A percentile compares a stretch with the other conserved stretches of the same genome.
These are phyloP conservation scores for Aspergillus cavernicola DNA, from an alignment of 495 filamentous ascomycete species.

Conservation along the genomic window DNA sequence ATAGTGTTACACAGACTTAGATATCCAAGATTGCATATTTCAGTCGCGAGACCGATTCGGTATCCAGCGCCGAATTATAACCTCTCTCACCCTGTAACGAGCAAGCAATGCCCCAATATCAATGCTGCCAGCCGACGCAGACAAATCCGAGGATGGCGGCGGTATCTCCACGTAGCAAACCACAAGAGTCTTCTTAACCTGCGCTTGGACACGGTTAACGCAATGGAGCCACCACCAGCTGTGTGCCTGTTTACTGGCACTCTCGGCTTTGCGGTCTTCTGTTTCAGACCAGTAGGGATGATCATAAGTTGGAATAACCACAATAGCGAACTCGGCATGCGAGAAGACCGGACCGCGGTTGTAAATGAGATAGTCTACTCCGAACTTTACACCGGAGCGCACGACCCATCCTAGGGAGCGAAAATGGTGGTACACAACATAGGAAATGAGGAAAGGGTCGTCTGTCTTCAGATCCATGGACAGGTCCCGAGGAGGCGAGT, in stretches of 20 bases:
- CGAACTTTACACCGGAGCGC: slow-evolving; percentile 90
- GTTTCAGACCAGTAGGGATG: slow-evolving; percentile 67
- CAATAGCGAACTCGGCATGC: slow-evolving; percentile 87
- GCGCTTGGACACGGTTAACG: slow-evolving; percentile 83
- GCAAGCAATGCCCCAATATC: slow-evolving; percentile 62
- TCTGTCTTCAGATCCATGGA: slow-evolving; percentile 51
- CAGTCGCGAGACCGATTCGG: slow-evolving; percentile 73
- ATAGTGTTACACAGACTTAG: too few relatives aligned
- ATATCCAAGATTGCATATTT: slow-evolving; percentile 5
- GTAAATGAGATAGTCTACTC: slow-evolving; percentile 89
- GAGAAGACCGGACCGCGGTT: slow-evolving; percentile 90
- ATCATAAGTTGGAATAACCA: slow-evolving; percentile 78
- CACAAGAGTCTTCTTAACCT: slow-evolving; percentile 84
- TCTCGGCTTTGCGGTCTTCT: slow-evolving; percentile 41
- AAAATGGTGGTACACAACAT: slow-evolving; percentile 93
- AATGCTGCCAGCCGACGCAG: slow-evolving; percentile 13
- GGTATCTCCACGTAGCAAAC: slow-evolving; percentile 90
- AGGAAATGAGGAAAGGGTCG: slow-evolving; percentile 81
- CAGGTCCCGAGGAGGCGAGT: slow-evolving; percentile 55
- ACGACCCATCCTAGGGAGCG: slow-evolving; percentile 96
- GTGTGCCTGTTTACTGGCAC: slow-evolving; percentile 45
- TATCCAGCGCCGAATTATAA: slow-evolving; percentile 76
- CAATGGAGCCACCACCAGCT: slow-evolving; percentile 94
- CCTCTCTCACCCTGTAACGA: slow-evolving; percentile 76
- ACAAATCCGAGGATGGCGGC: slow-evolving; percentile 44